Evolutionary conservation across 805 yeast genomes (phyloP), one percentile per base, ranked within the genome.

Genomic region (Ogataea parapolymorpha): DNA sequence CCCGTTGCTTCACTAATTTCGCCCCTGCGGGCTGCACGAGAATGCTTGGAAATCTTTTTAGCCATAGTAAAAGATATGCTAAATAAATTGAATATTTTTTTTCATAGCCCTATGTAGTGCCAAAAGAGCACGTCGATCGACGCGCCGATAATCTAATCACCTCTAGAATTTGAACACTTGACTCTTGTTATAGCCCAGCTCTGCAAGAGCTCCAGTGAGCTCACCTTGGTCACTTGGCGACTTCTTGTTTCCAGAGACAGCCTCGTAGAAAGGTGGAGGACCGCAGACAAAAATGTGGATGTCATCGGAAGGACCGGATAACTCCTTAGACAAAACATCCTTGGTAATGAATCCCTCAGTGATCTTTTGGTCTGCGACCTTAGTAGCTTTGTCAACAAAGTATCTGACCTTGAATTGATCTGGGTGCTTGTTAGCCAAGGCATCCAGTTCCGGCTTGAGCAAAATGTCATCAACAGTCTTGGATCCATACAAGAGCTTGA

Each of bases 171-270:
- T 93, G 72, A 78, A 91, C 40, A 93, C 98, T 58, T 85, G 80
- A 44, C 84, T 88, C 70, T 85, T 83, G 65, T 77, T 69, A 80
- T 75, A 90, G 39, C 97, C 97, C 52, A 93, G 76, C 33, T 91
- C 97, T 56, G 79, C 79, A 62, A 93, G 79, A 37, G 82, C 79
- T 60, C 99, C 99, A 22, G 82, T 71, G 43, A 93, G 77, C 68
- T 86, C 96, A 68, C 99, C 99, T 74, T 93, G 99, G 62, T 90
- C 97, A 41, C 81, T 56, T 54, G 96, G 95, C 37, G 93, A 80
- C 34, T 68, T 73, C 77, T 91, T 91, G 55, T 66, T 64, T 60
- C 99, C 99, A 20, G 96, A 86, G 53, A 89, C 59, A 44, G 95
- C 89, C 41, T 83, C 74, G 81, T 86, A 86, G 63, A 93, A 74